Evolutionary conservation across 495 filamentous ascomycete species (phyloP).

Genomic region (Pseudomonodictys pantanalensis): DNA sequence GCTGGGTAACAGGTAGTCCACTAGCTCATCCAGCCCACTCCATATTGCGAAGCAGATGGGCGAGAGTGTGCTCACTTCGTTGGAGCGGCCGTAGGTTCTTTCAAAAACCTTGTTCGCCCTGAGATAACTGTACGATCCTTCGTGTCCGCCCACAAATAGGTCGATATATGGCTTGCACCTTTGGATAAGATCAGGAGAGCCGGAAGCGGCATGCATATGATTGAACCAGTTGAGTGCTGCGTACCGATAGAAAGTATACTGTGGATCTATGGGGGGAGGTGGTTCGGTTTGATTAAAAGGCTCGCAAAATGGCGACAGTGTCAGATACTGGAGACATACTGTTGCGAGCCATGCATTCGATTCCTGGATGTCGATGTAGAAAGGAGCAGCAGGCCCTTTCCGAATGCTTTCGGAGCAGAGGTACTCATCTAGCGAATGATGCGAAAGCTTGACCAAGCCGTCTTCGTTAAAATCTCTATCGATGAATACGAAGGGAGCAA

Average conservation of each 20-base stretch:
- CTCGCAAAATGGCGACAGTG: not conserved
- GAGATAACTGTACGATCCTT: not conserved
- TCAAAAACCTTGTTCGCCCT: not conserved
- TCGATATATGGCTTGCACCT: not conserved
- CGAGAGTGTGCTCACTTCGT: not conserved
- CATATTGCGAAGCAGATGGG: slow-evolving; percentile 7
- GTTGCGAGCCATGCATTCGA: not conserved
- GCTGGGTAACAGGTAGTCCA: not conserved
- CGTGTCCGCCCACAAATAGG: not conserved
- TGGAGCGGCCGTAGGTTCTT: not conserved
- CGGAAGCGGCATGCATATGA: not conserved
- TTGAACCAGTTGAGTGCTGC: slow-evolving; percentile 5
- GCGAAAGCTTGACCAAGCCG: not conserved
- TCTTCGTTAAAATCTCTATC: not conserved
- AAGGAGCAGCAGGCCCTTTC: not conserved
- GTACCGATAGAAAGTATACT: not conserved
- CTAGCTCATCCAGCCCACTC: not conserved
- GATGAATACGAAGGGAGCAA: slow-evolving; percentile 1
- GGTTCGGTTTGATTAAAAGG: not conserved
- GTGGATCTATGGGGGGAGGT: not conserved
- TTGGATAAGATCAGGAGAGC: not conserved
- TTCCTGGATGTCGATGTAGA: not conserved
- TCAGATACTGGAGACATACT: slow-evolving; percentile 7
- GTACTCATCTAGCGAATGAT: slow-evolving; percentile 1
- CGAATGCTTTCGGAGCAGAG: not conserved